A percentile compares a stretch with the other conserved stretches of the same genome.
phyloP scores from a whole-genome alignment of 352 stramenopile genomes.

The Phytophthora sojae region DNA sequence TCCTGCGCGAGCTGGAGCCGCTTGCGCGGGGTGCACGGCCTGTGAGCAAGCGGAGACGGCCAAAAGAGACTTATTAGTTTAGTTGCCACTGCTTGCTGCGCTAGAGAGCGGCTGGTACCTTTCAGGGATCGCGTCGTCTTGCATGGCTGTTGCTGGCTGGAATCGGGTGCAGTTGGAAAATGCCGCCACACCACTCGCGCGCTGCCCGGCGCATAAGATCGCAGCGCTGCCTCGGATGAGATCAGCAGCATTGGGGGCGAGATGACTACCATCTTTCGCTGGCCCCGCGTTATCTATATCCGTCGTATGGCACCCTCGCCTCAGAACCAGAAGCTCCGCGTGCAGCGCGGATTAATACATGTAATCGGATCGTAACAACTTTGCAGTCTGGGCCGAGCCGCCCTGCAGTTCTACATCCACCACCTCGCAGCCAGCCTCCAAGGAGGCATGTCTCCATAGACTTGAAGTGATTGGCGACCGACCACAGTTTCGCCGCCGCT shows the following conservation, averaged over 20 bases:
- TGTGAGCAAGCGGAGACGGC: conserved; percentile 17
- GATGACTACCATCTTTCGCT: conserved; percentile 8
- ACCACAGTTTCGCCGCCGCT: background rate
- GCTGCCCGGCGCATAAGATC: conserved; percentile 11
- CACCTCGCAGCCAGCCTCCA: background rate
- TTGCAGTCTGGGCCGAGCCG: background rate
- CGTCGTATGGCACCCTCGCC: background rate
- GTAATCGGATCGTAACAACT: background rate
- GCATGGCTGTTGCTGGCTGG: conserved; percentile 21
- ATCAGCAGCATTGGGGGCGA: background rate
- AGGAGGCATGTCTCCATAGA: background rate
- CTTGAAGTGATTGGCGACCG: background rate
- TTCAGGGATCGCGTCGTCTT: conserved; percentile 26
- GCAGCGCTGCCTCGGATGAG: background rate
- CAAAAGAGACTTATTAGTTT: background rate
- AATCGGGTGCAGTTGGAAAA: conserved; percentile 26
- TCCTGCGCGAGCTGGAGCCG: conserved; percentile 62
- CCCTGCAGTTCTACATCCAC: background rate
- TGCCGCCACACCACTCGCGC: background rate
- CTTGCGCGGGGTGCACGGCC: conserved; percentile 72
- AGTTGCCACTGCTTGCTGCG: background rate
- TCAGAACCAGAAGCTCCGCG: conserved; percentile 33
- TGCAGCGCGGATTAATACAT: background rate
- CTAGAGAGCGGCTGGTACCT: conserved; percentile 12
- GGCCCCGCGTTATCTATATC: conserved; percentile 23